phyloP scores from a whole-genome alignment of 1,284 basidiomycete genomes.

The Melanopsichium pennsylvanicum region DNA sequence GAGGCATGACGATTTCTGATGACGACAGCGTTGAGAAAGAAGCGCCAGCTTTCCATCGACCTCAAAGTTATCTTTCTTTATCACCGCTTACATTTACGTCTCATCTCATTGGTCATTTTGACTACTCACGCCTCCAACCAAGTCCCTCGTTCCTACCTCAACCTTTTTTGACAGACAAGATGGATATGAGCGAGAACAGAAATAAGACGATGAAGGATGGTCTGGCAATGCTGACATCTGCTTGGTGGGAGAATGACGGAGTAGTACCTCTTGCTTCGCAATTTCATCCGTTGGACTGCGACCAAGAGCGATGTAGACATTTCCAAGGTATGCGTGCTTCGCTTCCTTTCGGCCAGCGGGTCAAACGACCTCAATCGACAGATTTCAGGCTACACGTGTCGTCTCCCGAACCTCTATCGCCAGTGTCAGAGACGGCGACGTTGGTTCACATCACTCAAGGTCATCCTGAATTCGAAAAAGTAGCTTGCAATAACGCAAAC shows the following conservation, averaged over 20 bases:
- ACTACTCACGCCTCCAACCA: constrained; percentile 23
- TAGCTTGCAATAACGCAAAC: no score
- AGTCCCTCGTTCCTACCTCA: constrained; percentile 4
- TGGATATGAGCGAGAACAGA: neutral
- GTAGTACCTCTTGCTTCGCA: constrained; percentile 50
- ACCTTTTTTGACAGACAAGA: no score
- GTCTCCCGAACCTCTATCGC: neutral
- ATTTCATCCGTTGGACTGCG: constrained; percentile 47
- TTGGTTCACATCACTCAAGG: constrained; percentile 4
- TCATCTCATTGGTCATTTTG: constrained; percentile 26
- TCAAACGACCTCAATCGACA: constrained; percentile 9
- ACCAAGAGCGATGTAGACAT: constrained; percentile 14
- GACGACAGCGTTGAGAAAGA: neutral
- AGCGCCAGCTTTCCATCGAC: constrained; percentile 11
- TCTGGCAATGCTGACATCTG: neutral
- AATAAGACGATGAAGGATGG: neutral
- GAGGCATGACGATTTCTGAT: constrained; percentile 33
- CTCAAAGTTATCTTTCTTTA: constrained; percentile 26
- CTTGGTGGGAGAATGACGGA: constrained; percentile 50
- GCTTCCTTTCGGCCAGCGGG: constrained; percentile 8
- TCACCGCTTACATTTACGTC: constrained; percentile 31
- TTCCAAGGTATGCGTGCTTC: constrained; percentile 22
- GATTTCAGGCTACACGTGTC: neutral
- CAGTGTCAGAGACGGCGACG: constrained; percentile 1
- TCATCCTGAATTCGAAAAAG: no score